A percentile compares a stretch with the other conserved stretches of the same genome.
Conservation (phyloP, 2,329 filamentous ascomycete species). For the Tolypocladium tundrense region DNA sequence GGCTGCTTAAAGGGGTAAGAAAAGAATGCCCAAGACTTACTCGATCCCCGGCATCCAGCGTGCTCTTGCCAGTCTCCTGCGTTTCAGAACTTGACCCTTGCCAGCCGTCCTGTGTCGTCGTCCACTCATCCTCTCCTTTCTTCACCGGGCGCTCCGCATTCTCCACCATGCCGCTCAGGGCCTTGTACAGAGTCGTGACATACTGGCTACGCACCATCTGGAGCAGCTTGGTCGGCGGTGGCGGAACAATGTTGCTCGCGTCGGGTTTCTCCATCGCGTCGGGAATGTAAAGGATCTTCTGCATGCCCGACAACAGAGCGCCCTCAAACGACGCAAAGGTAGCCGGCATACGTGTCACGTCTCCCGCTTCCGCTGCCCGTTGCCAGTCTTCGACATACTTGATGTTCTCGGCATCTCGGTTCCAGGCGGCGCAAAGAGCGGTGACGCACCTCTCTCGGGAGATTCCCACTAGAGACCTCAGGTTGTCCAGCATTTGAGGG, state of each 20-base stretch:
- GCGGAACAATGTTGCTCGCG: slow-evolving; percentile 66
- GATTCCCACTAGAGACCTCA: slow-evolving; percentile 65
- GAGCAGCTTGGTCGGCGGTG: slow-evolving; percentile 77
- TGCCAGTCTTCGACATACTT: slow-evolving; percentile 93
- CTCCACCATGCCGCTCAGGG: slow-evolving; percentile 90
- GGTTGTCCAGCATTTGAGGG: slow-evolving; percentile 54
- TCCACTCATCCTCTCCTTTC: slow-evolving; percentile 54
- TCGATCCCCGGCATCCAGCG: slow-evolving; percentile 45
- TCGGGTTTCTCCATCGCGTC: slow-evolving; percentile 71
- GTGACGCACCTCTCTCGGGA: slow-evolving; percentile 78
- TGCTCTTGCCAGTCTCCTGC: slow-evolving; percentile 31
- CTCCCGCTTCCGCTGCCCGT: slow-evolving; percentile 66
- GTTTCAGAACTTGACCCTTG: slow-evolving; percentile 22
- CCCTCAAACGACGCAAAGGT: slow-evolving; percentile 81
- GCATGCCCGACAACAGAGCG: slow-evolving; percentile 72
- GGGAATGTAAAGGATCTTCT: slow-evolving; percentile 89
- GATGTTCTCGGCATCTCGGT: slow-evolving; percentile 83
- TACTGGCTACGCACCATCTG: slow-evolving; percentile 90
- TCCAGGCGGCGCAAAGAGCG: slow-evolving; percentile 85
- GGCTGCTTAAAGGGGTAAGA: neutral
- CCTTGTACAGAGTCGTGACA: slow-evolving; percentile 87
- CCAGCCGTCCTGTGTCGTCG: slow-evolving; percentile 33
- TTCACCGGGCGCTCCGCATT: slow-evolving; percentile 73
- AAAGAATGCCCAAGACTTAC: slow-evolving; percentile 26
- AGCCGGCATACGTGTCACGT: slow-evolving; percentile 84